A percentile compares a stretch with the other conserved stretches of the same genome.
Conservation (phyloP, 2,329 filamentous ascomycete genomes). For the Arthrobotrys pseudoclavata region DNA sequence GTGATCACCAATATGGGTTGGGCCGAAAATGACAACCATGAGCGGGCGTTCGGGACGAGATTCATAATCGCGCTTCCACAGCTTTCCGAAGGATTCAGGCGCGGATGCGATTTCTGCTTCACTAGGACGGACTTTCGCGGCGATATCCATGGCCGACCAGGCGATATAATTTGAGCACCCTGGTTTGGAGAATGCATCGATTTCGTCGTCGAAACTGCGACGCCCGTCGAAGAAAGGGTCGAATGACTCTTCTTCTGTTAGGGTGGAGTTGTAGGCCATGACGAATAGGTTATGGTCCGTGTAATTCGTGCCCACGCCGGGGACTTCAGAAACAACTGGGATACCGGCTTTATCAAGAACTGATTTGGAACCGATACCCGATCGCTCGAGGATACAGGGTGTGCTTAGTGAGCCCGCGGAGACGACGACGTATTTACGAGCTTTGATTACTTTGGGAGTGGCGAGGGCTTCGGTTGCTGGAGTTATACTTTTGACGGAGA, state of each 20-base stretch:
- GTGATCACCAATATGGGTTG: slow-evolving; percentile 68
- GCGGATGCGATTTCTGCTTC: slow-evolving; percentile 77
- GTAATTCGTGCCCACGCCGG: slow-evolving; percentile 71
- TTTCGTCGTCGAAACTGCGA: slow-evolving; percentile 71
- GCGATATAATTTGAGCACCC: slow-evolving; percentile 13
- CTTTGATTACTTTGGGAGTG: slow-evolving; percentile 67
- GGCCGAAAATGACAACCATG: slow-evolving; percentile 67
- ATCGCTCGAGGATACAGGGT: slow-evolving; percentile 73
- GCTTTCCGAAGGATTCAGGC: slow-evolving; percentile 77
- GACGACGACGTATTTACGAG: slow-evolving; percentile 71
- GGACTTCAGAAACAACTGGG: slow-evolving; percentile 68
- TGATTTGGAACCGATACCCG: slow-evolving; percentile 72
- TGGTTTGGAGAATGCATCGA: slow-evolving; percentile 68
- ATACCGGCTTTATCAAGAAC: slow-evolving; percentile 70
- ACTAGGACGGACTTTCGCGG: slow-evolving; percentile 81
- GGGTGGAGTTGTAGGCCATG: slow-evolving; percentile 68
- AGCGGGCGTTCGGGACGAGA: slow-evolving; percentile 74
- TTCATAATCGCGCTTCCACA: slow-evolving; percentile 87
- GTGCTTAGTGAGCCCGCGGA: slow-evolving; percentile 71
- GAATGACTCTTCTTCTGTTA: slow-evolving; percentile 64
- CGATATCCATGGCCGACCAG: slow-evolving; percentile 79
- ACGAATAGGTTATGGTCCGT: slow-evolving; percentile 72
- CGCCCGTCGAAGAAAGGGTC: slow-evolving; percentile 71
- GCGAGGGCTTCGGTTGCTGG: slow-evolving; percentile 63
- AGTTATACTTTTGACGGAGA: slow-evolving; percentile 66